Evolutionary conservation across 768 basidiomycete genomes (phyloP), one percentile per base, ranked within the genome.

Genomic region (Pisolithus marmoratus): DNA sequence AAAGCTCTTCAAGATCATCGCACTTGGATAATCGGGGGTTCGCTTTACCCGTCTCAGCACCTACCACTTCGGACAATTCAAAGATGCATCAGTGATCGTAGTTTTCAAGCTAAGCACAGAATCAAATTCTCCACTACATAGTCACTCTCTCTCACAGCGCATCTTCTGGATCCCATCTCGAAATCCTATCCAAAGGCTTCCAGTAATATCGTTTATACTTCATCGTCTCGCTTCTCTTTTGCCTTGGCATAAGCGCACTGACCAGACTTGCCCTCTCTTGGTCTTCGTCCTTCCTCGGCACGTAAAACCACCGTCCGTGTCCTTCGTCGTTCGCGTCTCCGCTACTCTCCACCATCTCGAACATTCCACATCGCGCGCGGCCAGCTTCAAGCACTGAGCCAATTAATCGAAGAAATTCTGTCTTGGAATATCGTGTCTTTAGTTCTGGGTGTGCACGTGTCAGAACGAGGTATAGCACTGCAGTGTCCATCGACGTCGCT

Each of bases 141-240:
- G n/a, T n/a, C n/a, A n/a, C n/a, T n/a, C n/a, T n/a, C 29, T 50
- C 51, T 56, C 60, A 67, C 2, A 60, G 58, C 2, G 66, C 83
- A 54, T 88, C 86, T 62, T 89, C 86, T 2, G 78, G 72, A 65
- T 89, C 85, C 86, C 86, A 89, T 59, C 80, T 72, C 41, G 81
- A 79, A 22, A 85, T 82, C 70, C 85, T 89, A 27, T 71, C 83
- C 54, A 90, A 67, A 8, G 88, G 88, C 26, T 76, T 75, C 70
- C 83, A 90, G 68, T 90, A 91, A 69, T 91, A 91, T 64, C 88
- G 85, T 66, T 90, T 90, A 55, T 84, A 86, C 70, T 88, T 85
- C 76, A 85, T 89, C 64, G 87, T 90, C 68, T 81, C 85, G 44
- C 70, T 82, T 49, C 88, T 71, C 69, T 89, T 90, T 50, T 75